phyloP scores from a whole-genome alignment of 169 alveolate species.

The Cryptosporidium sp. region DNA sequence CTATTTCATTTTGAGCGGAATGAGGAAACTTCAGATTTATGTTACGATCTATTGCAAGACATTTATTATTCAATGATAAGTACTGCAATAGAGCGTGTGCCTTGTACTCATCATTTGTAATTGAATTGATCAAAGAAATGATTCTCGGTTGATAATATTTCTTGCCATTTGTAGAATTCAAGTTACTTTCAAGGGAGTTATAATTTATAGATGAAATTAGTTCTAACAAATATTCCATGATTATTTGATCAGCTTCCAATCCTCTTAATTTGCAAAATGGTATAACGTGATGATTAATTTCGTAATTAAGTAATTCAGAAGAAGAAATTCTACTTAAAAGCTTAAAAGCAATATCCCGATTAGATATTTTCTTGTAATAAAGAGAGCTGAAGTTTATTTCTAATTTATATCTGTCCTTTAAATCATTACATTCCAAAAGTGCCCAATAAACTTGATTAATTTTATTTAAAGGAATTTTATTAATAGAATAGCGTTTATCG shows the following conservation, averaged over 20 bases:
- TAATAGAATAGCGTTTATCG: conserved; percentile 34
- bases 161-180: neutral
- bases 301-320: conserved; percentile 36
- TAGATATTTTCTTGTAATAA: conserved; percentile 20
- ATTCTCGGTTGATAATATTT: conserved; percentile 44
- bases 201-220: conserved; percentile 19
- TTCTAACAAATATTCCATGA: conserved; percentile 41
- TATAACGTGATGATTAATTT: conserved; percentile 43
- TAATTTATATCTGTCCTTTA: conserved; percentile 39
- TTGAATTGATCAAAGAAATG: conserved; percentile 32
- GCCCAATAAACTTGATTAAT: conserved; percentile 51
- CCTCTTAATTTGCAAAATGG: conserved; percentile 68
- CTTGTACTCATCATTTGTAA: conserved; percentile 50
- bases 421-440: conserved; percentile 48
- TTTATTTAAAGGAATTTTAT: conserved; percentile 3
- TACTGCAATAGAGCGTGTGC: conserved; percentile 44
- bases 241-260: conserved; percentile 24
- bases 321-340: conserved; percentile 33
- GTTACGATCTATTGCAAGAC: neutral
- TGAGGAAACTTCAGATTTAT: conserved; percentile 9
- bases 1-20: conserved; percentile 5
- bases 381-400: conserved; percentile 21
- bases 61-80: conserved; percentile 23
- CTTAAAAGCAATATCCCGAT: conserved; percentile 30
- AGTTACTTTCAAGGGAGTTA: neutral